Conservation (phyloP, 441 rosid genomes). For the Hura crepitans region DNA sequence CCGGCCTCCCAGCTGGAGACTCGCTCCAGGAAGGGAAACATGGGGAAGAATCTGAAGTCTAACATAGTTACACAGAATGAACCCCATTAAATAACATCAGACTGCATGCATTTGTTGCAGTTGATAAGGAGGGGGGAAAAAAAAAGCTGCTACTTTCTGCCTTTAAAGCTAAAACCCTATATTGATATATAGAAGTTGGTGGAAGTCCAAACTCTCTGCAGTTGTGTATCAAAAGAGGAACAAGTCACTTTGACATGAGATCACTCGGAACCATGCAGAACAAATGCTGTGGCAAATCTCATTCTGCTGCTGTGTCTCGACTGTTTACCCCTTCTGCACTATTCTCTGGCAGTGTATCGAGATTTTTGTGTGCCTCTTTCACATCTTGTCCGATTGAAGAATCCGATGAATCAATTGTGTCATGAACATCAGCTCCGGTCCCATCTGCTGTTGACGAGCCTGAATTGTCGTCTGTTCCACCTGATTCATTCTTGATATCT, state of each 20-base stretch:
- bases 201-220: conserved; percentile 4
- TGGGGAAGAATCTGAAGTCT: not conserved
- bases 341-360: conserved; percentile 48
- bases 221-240: conserved; percentile 23
- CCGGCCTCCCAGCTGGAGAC: no score
- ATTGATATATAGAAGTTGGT: not conserved
- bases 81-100: not conserved
- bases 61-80: conserved; percentile 6
- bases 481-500: conserved; percentile 28
- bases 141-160: conserved; percentile 2
- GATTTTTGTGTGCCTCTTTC: conserved; percentile 44
- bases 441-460: conserved; percentile 23
- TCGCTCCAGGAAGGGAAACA: no score
- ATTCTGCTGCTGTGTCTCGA: conserved; percentile 46
- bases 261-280: conserved; percentile 19
- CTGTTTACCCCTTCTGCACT: conserved; percentile 32
- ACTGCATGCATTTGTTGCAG: conserved; percentile 8
- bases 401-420: conserved; percentile 39
- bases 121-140: not conserved
- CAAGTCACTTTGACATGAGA: conserved; percentile 18
- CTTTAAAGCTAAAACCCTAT: conserved; percentile 5
- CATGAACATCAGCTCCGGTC: conserved; percentile 26
- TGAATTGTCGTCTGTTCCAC: conserved; percentile 31
- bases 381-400: conserved; percentile 38
- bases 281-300: conserved; percentile 15